Evolutionary conservation across 768 basidiomycete genomes (phyloP), one percentile per base, ranked within the genome.

Genomic region (Naganishia friedmannii): DNA sequence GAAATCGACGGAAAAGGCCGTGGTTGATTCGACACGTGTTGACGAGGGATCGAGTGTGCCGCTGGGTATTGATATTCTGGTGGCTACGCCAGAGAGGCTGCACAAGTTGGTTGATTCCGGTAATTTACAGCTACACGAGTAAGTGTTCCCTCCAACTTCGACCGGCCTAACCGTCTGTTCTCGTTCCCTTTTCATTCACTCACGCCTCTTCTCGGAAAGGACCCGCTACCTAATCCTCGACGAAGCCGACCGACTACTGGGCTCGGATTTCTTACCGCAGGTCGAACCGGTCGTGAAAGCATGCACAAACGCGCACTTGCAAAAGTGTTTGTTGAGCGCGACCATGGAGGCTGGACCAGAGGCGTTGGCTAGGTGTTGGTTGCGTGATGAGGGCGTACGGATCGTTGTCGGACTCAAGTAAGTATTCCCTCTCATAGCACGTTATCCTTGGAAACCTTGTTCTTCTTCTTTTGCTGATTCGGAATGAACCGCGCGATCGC

Each of bases 331-430:
- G 23, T 93, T 98, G 80, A 93, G 92, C 74, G 96, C 96, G 0
- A 99, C 96, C 0, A 86, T 99, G 53, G 95, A 95, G 21, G 88
- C 91, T 13, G 87, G 88, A 12, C 89, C 87, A 0, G 96, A 99
- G 80, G 90, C 89, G 76, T 82, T 93, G 31, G 93, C 93, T 0
- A 88, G 93, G 86, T 85, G 85, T 28, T 90, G 94, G 85, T 84
- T 98, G 37, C 85, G 84, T 6, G 87, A 95, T 76, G 92, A 72
- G 13, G 77, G 93, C 4, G 88, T 97, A 65, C 88, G 96, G 12
- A 87, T 97, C 13, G 92, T 98, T n/a, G 93, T 97, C 32, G 96
- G 96, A 42, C 83, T 95, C 57, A 99, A 97, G 94, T 94, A 72
- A 74, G 91, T 42, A 5, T 12, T 37, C 12, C 34, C 12, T 12